These are phyloP conservation scores for Saraca asoca DNA, from an alignment of 331 rosid species.

Conservation along the genomic window DNA sequence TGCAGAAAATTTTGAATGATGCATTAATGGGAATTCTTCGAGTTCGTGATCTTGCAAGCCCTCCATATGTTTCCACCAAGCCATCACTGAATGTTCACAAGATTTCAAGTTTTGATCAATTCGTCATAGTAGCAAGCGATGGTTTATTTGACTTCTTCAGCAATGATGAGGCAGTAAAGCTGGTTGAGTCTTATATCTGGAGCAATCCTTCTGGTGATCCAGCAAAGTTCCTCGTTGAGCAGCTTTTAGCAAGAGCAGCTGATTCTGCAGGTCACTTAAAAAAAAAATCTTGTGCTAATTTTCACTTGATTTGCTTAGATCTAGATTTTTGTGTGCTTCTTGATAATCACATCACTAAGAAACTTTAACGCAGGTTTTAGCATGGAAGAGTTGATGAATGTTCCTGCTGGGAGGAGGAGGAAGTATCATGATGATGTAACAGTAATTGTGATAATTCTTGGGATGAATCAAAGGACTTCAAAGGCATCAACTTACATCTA, in stretches of 20 bases:
- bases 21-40: slow-evolving; percentile 97
- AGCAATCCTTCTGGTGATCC: slow-evolving; percentile 84
- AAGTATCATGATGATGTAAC: slow-evolving; percentile 96
- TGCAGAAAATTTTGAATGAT: slow-evolving; percentile 88
- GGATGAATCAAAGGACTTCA: slow-evolving; percentile 83
- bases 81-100: slow-evolving; percentile 75
- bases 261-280: slow-evolving; percentile 61
- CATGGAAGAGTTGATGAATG: slow-evolving; percentile 81
- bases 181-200: slow-evolving; percentile 71
- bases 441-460: slow-evolving; percentile 79
- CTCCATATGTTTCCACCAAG: slow-evolving; percentile 85
- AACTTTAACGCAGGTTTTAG: slow-evolving; percentile 64
- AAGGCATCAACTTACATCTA: slow-evolving; percentile 79
- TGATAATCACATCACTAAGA: slow-evolving; percentile 7
- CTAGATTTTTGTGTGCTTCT: neutral
- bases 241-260: slow-evolving; percentile 83
- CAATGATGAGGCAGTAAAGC: slow-evolving; percentile 80
- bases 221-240: slow-evolving; percentile 83
- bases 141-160: slow-evolving; percentile 97
- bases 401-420: slow-evolving; percentile 91
- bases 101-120: slow-evolving; percentile 69
- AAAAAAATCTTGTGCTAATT: slow-evolving; percentile 15
- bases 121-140: slow-evolving; percentile 86
- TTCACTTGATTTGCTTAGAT: slow-evolving; percentile 6
- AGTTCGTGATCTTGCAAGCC: slow-evolving; percentile 84